These are phyloP conservation scores for Leonotis leonurus DNA, from an alignment of 257 asterid genomes.

Conservation along the genomic window DNA sequence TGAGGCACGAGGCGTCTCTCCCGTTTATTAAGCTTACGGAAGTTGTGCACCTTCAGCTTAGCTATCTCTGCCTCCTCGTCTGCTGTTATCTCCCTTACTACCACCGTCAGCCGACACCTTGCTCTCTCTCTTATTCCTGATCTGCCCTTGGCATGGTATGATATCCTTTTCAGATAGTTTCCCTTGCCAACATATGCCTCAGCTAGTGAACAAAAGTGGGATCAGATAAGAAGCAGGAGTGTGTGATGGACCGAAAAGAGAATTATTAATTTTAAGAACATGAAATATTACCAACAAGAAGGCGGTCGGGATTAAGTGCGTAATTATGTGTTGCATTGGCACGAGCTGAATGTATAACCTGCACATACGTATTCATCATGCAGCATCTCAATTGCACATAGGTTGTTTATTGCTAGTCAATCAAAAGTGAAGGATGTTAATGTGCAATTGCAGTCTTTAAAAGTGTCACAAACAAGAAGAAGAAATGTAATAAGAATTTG, in stretches of 20 bases:
- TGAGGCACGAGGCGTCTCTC: constrained; percentile 85
- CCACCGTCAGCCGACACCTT: constrained; percentile 80
- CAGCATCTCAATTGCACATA: not conserved
- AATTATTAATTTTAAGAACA: not conserved
- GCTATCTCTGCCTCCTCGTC: constrained; percentile 94
- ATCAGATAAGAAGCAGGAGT: not conserved
- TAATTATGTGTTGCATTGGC: constrained; percentile 89
- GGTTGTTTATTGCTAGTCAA: not conserved
- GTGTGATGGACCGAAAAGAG: not conserved
- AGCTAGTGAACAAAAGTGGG: constrained; percentile 31
- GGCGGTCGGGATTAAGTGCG: constrained; percentile 73
- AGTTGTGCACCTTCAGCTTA: constrained; percentile 69
- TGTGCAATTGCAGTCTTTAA: no score
- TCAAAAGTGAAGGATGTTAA: not conserved
- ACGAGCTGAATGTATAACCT: constrained; percentile 94
- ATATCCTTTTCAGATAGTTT: constrained; percentile 54
- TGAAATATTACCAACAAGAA: constrained; percentile 58
- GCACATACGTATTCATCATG: constrained; percentile 4
- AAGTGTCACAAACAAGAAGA: no score
- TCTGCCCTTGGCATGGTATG: constrained; percentile 67
- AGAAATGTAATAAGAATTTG: no score
- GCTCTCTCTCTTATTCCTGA: constrained; percentile 61
- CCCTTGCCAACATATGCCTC: constrained; percentile 98
- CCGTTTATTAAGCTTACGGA: constrained; percentile 60
- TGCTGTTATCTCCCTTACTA: constrained; percentile 71